Conservation (phyloP, 1,139 yeast genomes). For the Pichia kudriavzevii region DNA sequence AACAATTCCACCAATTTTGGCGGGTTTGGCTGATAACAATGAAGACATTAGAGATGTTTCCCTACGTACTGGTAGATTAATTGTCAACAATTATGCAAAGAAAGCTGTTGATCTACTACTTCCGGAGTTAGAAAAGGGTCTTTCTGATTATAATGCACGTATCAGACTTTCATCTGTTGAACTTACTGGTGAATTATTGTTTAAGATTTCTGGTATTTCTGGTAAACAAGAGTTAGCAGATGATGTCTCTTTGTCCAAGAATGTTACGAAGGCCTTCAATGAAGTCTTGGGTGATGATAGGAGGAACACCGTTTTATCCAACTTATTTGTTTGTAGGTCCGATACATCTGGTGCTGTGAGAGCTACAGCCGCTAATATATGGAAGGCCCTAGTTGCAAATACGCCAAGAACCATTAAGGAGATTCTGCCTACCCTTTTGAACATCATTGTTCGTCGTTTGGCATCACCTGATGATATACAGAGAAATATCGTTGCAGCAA, state of each 20-base stretch:
- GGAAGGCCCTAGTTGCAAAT: slow-evolving; percentile 95
- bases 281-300: slow-evolving; percentile 82
- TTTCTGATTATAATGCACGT: slow-evolving; percentile 75
- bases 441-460: slow-evolving; percentile 70
- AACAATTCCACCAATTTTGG: slow-evolving; percentile 83
- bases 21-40: slow-evolving; percentile 84
- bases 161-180: slow-evolving; percentile 92
- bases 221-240: slow-evolving; percentile 59
- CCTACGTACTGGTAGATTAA: slow-evolving; percentile 83
- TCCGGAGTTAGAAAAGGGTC: slow-evolving; percentile 89
- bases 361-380: slow-evolving; percentile 85
- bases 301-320: slow-evolving; percentile 77
- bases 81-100: slow-evolving; percentile 86
- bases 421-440: slow-evolving; percentile 76
- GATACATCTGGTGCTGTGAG: slow-evolving; percentile 87
- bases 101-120: slow-evolving; percentile 88
- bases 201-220: slow-evolving; percentile 89
- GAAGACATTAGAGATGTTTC: slow-evolving; percentile 88
- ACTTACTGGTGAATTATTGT: slow-evolving; percentile 91
- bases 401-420: slow-evolving; percentile 96
- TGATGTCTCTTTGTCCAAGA: slow-evolving; percentile 50
- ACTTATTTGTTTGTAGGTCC: slow-evolving; percentile 86
- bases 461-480: slow-evolving; percentile 75
- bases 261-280: slow-evolving; percentile 59
- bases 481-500: slow-evolving; percentile 84